phyloP scores from a whole-genome alignment of 2,329 filamentous ascomycete genomes.

The Incumbomyces lentus region DNA sequence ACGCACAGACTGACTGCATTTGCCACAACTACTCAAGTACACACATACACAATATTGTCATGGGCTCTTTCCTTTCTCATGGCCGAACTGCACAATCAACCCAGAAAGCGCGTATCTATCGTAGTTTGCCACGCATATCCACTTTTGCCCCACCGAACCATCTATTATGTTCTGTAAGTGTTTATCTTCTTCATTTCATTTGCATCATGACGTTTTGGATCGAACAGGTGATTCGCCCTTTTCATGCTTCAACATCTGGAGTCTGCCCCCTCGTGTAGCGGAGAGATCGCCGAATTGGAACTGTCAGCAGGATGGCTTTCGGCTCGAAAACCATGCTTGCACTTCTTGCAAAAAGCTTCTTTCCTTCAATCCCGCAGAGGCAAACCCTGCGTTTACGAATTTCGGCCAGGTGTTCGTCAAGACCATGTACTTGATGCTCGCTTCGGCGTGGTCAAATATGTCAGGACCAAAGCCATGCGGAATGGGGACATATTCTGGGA shows the following conservation, averaged over 20 bases:
- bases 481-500: slow-evolving; percentile 27
- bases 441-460: slow-evolving; percentile 51
- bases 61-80: too few relatives aligned
- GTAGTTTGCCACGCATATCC: background rate
- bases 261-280: too few relatives aligned
- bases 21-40: too few relatives aligned
- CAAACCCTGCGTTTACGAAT: slow-evolving; percentile 25
- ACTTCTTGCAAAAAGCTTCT: background rate
- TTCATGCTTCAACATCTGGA: too few relatives aligned
- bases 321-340: background rate
- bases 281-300: too few relatives aligned
- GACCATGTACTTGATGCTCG: slow-evolving; percentile 56
- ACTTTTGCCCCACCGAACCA: too few relatives aligned
- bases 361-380: slow-evolving; percentile 14
- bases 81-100: background rate
- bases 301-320: background rate
- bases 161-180: too few relatives aligned
- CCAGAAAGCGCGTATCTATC: slow-evolving; percentile 5
- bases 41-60: too few relatives aligned
- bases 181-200: too few relatives aligned
- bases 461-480: slow-evolving; percentile 38
- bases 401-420: slow-evolving; percentile 57
- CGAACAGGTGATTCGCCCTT: too few relatives aligned
- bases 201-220: too few relatives aligned
- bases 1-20: too few relatives aligned